Percentiles rank a stretch among this genome's conserved stretches.
Evolutionary conservation across 2,329 filamentous ascomycete genomes (phyloP).

Genomic region (Botryotinia calthae): DNA sequence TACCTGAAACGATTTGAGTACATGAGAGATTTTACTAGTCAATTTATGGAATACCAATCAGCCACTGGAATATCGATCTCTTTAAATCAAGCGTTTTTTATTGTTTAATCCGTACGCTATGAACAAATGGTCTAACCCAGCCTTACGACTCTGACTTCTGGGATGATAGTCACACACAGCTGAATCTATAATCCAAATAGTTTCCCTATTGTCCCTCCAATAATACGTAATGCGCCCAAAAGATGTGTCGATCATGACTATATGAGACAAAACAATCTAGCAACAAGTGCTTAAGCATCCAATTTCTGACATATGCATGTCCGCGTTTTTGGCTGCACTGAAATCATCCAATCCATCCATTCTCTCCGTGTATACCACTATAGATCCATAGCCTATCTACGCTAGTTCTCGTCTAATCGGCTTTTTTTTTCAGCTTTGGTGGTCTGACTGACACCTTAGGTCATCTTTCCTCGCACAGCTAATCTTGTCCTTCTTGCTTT

Average conservation of each 20-base stretch:
- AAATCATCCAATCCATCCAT: neutral
- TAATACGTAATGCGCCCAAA: neutral
- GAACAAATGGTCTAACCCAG: neutral
- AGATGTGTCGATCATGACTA: no score
- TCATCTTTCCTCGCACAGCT: neutral
- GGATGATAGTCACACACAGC: neutral
- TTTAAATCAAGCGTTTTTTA: no score
- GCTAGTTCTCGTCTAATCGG: no score
- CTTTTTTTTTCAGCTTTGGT: fast-evolving
- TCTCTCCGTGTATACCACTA: neutral
- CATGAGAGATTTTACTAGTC: no score
- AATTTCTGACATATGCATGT: neutral
- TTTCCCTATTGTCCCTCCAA: neutral
- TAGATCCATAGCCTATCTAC: neutral
- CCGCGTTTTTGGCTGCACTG: neutral
- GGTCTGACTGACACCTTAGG: neutral
- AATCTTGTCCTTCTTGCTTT: neutral
- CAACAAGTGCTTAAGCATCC: neutral
- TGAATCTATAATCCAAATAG: no score
- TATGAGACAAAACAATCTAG: neutral
- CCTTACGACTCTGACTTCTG: neutral
- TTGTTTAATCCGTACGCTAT: neutral
- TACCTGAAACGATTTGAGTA: neutral
- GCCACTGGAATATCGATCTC: fast-evolving
- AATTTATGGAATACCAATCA: neutral